Conservation (phyloP, 192 early-diverging fungal genomes). For the Radiomyces spectabilis region DNA sequence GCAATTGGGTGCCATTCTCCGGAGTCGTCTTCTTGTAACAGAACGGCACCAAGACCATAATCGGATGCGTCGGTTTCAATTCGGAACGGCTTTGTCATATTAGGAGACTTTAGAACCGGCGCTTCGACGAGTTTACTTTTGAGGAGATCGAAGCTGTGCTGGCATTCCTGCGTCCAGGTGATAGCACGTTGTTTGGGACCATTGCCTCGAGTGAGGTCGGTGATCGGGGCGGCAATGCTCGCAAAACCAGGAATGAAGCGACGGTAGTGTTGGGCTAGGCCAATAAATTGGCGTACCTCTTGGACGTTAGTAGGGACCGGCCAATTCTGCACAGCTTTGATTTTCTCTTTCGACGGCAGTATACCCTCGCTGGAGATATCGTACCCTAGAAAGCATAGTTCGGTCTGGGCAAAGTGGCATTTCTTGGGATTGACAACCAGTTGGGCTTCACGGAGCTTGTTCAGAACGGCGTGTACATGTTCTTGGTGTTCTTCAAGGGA, state of each 20-base stretch:
- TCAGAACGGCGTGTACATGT: constrained; percentile 6
- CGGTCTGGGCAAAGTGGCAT: not conserved
- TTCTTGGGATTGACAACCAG: constrained; percentile 2
- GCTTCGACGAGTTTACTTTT: not conserved
- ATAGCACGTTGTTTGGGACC: no score
- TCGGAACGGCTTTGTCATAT: constrained; percentile 17
- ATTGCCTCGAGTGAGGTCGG: not conserved
- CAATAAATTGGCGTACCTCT: constrained; percentile 12
- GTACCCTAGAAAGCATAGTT: constrained; percentile 21
- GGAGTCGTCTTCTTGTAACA: not conserved
- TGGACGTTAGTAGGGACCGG: constrained; percentile 2
- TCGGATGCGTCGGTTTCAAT: constrained; percentile 31
- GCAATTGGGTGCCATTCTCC: not conserved
- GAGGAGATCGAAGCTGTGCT: not conserved
- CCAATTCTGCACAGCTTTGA: constrained; percentile 14
- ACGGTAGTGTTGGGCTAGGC: constrained; percentile 16
- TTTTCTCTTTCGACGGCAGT: constrained; percentile 8
- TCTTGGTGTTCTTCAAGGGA: constrained; percentile 23
- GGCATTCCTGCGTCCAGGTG: not conserved
- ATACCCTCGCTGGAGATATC: constrained; percentile 23
- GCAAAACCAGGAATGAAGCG: constrained; percentile 17
- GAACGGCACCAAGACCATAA: not conserved
- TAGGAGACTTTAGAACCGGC: constrained; percentile 19
- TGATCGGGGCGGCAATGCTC: constrained; percentile 11
- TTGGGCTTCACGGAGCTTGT: constrained; percentile 3